phyloP scores from a whole-genome alignment of 2,329 filamentous ascomycete genomes.

The Pezicula carpinea region DNA sequence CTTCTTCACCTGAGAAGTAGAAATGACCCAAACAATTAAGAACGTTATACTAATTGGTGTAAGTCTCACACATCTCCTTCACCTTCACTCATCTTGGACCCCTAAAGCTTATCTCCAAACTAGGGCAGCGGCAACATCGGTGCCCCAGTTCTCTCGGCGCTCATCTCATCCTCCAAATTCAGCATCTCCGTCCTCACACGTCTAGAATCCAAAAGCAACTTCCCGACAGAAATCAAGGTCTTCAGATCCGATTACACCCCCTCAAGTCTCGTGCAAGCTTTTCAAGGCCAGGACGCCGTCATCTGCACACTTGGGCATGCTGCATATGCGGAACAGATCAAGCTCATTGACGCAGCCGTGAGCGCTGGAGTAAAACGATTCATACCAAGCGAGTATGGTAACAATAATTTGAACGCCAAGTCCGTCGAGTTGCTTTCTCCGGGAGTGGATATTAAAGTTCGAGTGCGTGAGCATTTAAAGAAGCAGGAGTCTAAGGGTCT shows the following conservation, averaged over 20 bases:
- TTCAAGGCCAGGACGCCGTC: slow-evolving; percentile 32
- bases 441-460: slow-evolving; percentile 30
- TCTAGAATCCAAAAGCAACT: slow-evolving; percentile 16
- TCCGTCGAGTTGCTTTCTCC: slow-evolving; percentile 18
- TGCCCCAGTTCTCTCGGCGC: slow-evolving; percentile 16
- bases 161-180: slow-evolving; percentile 22
- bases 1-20: neutral
- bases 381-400: slow-evolving; percentile 50
- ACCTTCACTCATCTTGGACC: neutral
- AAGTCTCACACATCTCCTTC: neutral
- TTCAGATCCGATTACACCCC: slow-evolving; percentile 5
- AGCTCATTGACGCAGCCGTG: slow-evolving; percentile 51
- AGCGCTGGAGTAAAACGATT: slow-evolving; percentile 52
- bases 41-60: neutral
- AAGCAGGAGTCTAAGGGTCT: slow-evolving; percentile 19
- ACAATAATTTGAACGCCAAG: slow-evolving; percentile 19
- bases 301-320: slow-evolving; percentile 36
- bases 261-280: slow-evolving; percentile 8
- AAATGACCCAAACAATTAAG: neutral
- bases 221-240: slow-evolving; percentile 16
- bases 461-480: slow-evolving; percentile 28
- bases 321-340: slow-evolving; percentile 39
- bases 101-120: slow-evolving; percentile 9
- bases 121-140: slow-evolving; percentile 13
- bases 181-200: slow-evolving; percentile 27